Base-by-base conservation (phyloP, 2,329 filamentous ascomycete species). In the Trichocomaceae sp. region DNA sequence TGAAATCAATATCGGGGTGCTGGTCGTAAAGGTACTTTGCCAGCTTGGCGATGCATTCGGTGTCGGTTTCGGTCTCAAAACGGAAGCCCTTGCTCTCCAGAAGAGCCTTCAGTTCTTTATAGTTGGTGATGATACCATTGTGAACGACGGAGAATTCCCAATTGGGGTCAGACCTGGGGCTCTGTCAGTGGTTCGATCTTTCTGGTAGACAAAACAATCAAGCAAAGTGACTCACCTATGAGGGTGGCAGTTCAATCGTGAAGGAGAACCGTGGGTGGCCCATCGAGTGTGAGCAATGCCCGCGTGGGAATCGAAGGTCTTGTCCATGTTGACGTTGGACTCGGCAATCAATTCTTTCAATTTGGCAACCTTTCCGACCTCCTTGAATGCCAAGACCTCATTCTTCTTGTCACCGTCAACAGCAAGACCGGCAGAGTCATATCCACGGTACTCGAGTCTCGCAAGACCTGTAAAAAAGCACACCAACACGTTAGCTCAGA, bases 91-190 rank as follows among this genome's bases (percentile, higher is more conserved):
- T 99, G 80, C 82, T 82, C 77, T 87, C 83, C 64, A 99, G 83
- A 61, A 99, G 85, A 60, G 87, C 89, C 84, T 92, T 96, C 67
- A 99, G 80, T 79, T 99, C 93, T 83, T 99, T 99, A 84, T 99
- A 99, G 83, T 99, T 99, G 79, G 93, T 99, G 77, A 99, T 99
- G 82, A 99, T 99, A 71, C 93, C 93, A 77, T 99, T 99, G 86
- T 99, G 93, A 59, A 97, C 93, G 66, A 99, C 86, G 62, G 89
- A 83, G 75, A 99, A 99, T 77, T 99, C 88, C 90, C 92, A 99
- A 68, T 79, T 88, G 66, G 87, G 84, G 74, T 99, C 93, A 62
- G 92, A 97, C 75, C 91, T 95, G 13, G 26, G n/a, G 20, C 58
- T 61, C n/a, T 19, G 46, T 55, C 31, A 67, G 65, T 47, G 45